Base-by-base conservation (phyloP, 768 basidiomycete species). In the Boletus coccyginus region DNA sequence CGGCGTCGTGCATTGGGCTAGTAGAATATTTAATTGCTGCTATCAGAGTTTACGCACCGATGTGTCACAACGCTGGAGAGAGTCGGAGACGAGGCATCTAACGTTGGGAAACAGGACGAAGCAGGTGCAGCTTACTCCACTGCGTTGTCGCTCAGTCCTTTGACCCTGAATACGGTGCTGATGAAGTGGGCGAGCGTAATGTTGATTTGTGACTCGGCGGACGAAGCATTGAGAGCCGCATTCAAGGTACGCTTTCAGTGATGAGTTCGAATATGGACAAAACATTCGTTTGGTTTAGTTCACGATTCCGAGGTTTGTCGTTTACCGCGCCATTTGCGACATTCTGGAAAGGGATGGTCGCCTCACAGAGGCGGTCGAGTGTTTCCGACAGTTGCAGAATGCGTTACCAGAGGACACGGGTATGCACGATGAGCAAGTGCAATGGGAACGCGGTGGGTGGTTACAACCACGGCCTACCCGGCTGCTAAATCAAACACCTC, bases 1-100 rank as follows among this genome's bases (percentile, higher is more conserved):
- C 10, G 2, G 7, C 2, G 12, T n/a, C 16, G 6, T 10, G 3
- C 6, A n/a, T 7, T 0, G 6, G n/a, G 7, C n/a, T n/a, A 5
- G 0, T n/a, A 29, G 1, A 29, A 7, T 13, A 14, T 44, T 44
- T 7, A 46, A 33, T 16, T 12, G 0, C 1, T 13, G 1, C 3
- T 4, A 12, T 32, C 43, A 56, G 56, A n/a, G 7, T 57, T 57
- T 12, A 47, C 19, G 29, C 3, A 21, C 6, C 44, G 16, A 24
- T 58, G 57, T 21, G 1, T 56, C 9, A 2, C 6, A 1, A 12
- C 3, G 1, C 32, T 58, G 10, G 53, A 48, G 17, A 39, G 3
- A 5, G 33, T 46, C 1, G 46, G 45, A 29, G 40, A 43, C 5
- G 40, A 42, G 8, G 46, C 6, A 17, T 17, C 11, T 2, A 19